Conservation (phyloP, 2,329 filamentous ascomycete genomes). For the Huntiella bhutanensis region DNA sequence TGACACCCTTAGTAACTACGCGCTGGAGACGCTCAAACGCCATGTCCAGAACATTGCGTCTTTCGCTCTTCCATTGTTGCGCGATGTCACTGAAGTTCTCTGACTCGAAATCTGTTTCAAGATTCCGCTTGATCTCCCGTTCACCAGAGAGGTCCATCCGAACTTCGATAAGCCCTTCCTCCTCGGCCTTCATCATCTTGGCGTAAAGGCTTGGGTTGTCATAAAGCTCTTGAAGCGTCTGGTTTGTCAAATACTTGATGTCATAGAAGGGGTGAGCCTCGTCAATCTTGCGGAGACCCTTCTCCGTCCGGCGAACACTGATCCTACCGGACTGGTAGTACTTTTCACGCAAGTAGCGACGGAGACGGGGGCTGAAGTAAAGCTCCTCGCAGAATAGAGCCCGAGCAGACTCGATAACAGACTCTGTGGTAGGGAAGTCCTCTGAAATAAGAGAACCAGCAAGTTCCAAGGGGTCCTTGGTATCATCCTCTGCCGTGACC, state of each 20-base stretch:
- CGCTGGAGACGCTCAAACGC: constrained; percentile 67
- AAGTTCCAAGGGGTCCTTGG: constrained; percentile 63
- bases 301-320: constrained; percentile 80
- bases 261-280: constrained; percentile 94
- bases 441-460: constrained; percentile 59
- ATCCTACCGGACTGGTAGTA: constrained; percentile 74
- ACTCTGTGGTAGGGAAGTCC: constrained; percentile 56
- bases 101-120: constrained; percentile 73
- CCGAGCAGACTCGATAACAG: constrained; percentile 62
- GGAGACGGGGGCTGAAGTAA: constrained; percentile 69
- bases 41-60: constrained; percentile 64
- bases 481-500: constrained; percentile 68
- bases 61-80: constrained; percentile 83
- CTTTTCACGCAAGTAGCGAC: constrained; percentile 64
- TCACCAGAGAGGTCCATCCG: constrained; percentile 59
- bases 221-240: constrained; percentile 65
- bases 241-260: constrained; percentile 87
- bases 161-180: constrained; percentile 80
- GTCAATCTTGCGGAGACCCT: constrained; percentile 81
- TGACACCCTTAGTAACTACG: constrained; percentile 77
- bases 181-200: constrained; percentile 93
- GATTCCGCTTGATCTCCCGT: constrained; percentile 53
- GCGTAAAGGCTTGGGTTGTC: constrained; percentile 75
- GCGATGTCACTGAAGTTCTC: constrained; percentile 92
- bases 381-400: constrained; percentile 85